A percentile compares a stretch with the other conserved stretches of the same genome.
Evolutionary conservation across 371 early-diverging fungal genomes (phyloP).

Genomic region (Dichotomocladium elegans): DNA sequence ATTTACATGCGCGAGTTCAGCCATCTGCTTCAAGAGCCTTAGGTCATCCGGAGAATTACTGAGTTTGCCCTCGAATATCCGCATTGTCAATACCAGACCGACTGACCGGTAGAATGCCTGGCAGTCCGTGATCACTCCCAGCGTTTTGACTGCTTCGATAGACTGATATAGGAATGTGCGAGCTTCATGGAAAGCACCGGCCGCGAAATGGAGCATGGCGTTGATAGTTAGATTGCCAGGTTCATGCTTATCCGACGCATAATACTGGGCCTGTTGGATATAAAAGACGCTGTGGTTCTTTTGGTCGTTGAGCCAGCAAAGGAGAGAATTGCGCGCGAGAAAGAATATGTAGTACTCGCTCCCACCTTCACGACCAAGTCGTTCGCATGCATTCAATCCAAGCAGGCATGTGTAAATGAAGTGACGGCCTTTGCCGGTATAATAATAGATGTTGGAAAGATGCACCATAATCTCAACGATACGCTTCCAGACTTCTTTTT

Average conservation of each 20-base stretch:
- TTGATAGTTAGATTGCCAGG: slow-evolving; percentile 30
- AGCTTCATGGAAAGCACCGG: slow-evolving; percentile 33
- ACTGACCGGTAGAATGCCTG: slow-evolving; percentile 49
- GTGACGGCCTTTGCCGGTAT: slow-evolving; percentile 28
- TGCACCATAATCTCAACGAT: slow-evolving; percentile 45
- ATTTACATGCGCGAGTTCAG: slow-evolving; percentile 26
- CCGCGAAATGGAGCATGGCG: slow-evolving; percentile 43
- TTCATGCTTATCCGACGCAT: slow-evolving; percentile 22
- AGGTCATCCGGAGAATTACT: slow-evolving; percentile 34
- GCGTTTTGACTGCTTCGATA: slow-evolving; percentile 35
- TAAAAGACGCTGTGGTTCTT: slow-evolving; percentile 38
- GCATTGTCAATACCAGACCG: slow-evolving; percentile 35
- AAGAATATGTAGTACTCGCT: slow-evolving; percentile 41
- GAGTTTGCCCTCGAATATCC: slow-evolving; percentile 49
- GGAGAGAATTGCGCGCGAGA: slow-evolving; percentile 35
- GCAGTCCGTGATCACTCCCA: slow-evolving; percentile 44
- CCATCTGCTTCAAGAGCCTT: slow-evolving; percentile 32
- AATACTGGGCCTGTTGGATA: slow-evolving; percentile 28
- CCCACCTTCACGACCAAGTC: slow-evolving; percentile 30
- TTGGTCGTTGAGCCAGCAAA: slow-evolving; percentile 42
- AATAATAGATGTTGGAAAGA: slow-evolving; percentile 49
- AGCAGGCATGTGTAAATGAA: slow-evolving; percentile 32
- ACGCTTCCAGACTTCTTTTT: slow-evolving; percentile 24
- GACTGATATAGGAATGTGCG: slow-evolving; percentile 31
- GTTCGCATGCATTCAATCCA: slow-evolving; percentile 38